A percentile compares a stretch with the other conserved stretches of the same genome.
phyloP scores from a whole-genome alignment of 2,329 filamentous ascomycete species.

The Xenoacremonium recifei region DNA sequence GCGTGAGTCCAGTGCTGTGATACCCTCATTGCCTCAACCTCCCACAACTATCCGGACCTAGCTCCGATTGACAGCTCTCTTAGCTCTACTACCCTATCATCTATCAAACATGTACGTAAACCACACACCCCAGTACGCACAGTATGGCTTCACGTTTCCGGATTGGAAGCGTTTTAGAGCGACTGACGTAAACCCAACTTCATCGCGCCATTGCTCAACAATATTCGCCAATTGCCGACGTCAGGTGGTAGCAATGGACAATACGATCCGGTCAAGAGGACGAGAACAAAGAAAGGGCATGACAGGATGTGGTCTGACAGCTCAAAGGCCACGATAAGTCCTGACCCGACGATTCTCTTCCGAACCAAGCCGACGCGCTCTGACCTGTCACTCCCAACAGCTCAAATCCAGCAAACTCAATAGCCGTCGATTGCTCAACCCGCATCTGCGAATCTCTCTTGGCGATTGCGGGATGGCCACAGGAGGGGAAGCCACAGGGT shows the following conservation, averaged over 20 bases:
- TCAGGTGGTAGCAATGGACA: background rate
- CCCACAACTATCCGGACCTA: background rate
- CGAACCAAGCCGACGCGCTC: background rate
- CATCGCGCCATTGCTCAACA: no score
- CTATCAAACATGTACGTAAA: no score
- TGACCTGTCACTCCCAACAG: background rate
- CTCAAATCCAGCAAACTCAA: no score
- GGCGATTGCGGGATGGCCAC: background rate
- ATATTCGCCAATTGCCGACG: no score
- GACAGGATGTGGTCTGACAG: background rate
- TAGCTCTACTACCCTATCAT: no score
- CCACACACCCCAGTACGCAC: no score
- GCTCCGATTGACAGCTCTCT: no score
- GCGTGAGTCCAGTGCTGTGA: background rate
- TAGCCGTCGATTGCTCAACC: no score
- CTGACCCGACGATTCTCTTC: background rate
- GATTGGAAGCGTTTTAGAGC: no score
- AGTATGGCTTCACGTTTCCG: no score
- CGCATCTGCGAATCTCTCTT: slow-evolving; percentile 4
- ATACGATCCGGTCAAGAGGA: background rate
- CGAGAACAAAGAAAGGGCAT: background rate
- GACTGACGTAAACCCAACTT: no score
- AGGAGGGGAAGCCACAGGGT: slow-evolving; percentile 3
- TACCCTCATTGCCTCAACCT: background rate
- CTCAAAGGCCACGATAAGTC: background rate